Percentiles rank a stretch among this genome's conserved stretches.
phyloP scores from a whole-genome alignment of 331 rosid species.

The Dryas integrifolia region DNA sequence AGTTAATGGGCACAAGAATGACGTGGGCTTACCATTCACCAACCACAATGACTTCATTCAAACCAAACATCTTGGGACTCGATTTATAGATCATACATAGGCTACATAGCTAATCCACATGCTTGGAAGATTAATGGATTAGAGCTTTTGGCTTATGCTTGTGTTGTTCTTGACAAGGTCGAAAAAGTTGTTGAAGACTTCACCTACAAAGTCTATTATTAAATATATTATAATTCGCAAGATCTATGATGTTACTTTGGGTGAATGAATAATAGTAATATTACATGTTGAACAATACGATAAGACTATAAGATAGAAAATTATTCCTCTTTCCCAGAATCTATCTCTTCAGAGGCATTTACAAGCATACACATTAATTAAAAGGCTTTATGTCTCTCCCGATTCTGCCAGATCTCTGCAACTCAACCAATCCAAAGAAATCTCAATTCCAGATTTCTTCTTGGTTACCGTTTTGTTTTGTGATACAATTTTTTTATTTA shows the following conservation, averaged over 20 bases:
- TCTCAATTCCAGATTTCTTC: no score
- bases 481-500: no score
- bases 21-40: background rate
- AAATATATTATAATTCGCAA: no score
- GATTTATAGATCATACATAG: background rate
- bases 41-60: background rate
- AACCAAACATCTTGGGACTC: background rate
- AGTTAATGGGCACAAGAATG: background rate
- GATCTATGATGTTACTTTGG: background rate
- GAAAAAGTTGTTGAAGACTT: background rate
- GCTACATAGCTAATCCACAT: background rate
- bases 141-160: background rate
- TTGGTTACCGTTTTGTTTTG: no score
- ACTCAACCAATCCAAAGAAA: no score
- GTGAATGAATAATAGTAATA: background rate
- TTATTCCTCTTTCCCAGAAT: no score
- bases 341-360: no score
- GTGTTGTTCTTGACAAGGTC: constrained; percentile 1
- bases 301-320: background rate
- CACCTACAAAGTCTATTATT: no score
- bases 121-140: background rate
- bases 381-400: no score
- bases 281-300: background rate
- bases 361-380: no score
- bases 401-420: no score